phyloP scores from a whole-genome alignment of 2,329 filamentous ascomycete species.

The Microcyclosporella mali region DNA sequence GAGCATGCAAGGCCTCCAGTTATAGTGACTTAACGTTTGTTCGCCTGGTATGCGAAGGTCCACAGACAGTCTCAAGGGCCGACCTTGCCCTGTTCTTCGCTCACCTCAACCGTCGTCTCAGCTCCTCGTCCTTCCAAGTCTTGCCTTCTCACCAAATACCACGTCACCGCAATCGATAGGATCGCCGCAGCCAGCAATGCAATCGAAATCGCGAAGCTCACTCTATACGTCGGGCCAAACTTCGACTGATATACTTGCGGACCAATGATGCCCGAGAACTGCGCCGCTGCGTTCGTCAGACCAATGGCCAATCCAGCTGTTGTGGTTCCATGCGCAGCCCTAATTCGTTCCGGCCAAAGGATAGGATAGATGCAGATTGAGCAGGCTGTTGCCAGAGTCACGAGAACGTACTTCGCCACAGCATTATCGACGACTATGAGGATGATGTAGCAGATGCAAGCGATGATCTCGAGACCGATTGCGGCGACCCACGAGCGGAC shows the following conservation, averaged over 20 bases:
- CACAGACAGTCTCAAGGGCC: no score
- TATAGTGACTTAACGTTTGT: no score
- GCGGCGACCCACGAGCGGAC: constrained; percentile 18
- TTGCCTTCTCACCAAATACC: constrained; percentile 13
- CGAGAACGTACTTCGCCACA: constrained; percentile 36
- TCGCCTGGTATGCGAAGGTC: no score
- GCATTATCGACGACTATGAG: constrained; percentile 34
- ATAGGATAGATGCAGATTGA: constrained; percentile 37
- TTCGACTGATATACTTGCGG: constrained; percentile 38
- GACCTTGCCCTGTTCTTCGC: not conserved
- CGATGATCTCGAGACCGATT: constrained; percentile 28
- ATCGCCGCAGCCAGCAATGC: constrained; percentile 30
- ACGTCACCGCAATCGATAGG: constrained; percentile 14
- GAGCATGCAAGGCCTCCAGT: no score
- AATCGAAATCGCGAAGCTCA: constrained; percentile 35
- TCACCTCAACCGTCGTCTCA: not conserved
- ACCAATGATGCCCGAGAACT: constrained; percentile 37
- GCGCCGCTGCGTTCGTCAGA: constrained; percentile 32
- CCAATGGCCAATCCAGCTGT: constrained; percentile 36
- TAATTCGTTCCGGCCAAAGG: constrained; percentile 39
- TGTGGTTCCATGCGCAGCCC: constrained; percentile 36
- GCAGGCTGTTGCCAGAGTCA: constrained; percentile 37
- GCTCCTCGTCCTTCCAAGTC: not conserved
- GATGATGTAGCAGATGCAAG: constrained; percentile 37
- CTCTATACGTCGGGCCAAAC: constrained; percentile 36